phyloP scores from a whole-genome alignment of 176 grass and related monocot species.

The Saccharum officinarum region DNA sequence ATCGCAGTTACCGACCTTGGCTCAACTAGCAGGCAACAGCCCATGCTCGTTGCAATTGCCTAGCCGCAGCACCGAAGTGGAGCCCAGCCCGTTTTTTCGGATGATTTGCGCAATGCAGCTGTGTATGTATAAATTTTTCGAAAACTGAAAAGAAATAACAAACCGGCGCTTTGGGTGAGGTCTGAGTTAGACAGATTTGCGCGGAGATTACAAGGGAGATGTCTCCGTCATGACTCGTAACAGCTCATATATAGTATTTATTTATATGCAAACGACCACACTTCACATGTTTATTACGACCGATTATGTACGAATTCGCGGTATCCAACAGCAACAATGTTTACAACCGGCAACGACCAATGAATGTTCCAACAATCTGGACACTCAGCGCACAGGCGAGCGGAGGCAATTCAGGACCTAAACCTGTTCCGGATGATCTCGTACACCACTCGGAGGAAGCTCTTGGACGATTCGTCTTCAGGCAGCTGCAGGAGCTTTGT shows the following conservation, averaged over 20 bases:
- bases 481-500: conserved; percentile 77
- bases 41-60: too few species aligned
- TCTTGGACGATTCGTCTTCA: conserved; percentile 66
- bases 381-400: not conserved
- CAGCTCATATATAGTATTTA: not conserved
- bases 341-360: not conserved
- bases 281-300: not conserved
- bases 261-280: not conserved
- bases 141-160: not conserved
- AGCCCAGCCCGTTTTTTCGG: too few species aligned
- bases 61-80: too few species aligned
- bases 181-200: not conserved
- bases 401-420: conserved; percentile 40
- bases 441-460: conserved; percentile 69
- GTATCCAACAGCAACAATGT: not conserved
- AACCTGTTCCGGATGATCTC: conserved; percentile 68
- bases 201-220: not conserved
- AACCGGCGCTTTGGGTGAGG: not conserved
- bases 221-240: not conserved
- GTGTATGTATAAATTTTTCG: too few species aligned
- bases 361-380: conserved; percentile 4
- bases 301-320: not conserved
- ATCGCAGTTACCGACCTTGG: too few species aligned
- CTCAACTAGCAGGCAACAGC: too few species aligned
- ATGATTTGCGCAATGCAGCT: too few species aligned